phyloP scores from a whole-genome alignment of 768 basidiomycete genomes.

The Rickenella mellea region DNA sequence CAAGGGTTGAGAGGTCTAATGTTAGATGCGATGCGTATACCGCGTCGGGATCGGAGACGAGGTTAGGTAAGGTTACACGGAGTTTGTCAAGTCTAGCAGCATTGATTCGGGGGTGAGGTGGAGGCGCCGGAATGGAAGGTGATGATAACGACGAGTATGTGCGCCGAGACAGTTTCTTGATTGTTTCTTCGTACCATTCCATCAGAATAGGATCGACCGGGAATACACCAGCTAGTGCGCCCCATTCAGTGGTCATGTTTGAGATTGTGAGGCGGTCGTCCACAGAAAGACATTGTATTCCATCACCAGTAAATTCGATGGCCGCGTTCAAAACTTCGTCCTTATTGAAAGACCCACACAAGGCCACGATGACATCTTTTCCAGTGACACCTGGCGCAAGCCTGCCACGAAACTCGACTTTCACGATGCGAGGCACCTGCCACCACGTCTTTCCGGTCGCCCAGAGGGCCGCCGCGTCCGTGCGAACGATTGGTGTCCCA shows the following conservation, averaged over 20 bases:
- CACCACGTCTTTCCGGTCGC: slow-evolving; percentile 99
- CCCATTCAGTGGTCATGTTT: slow-evolving; percentile 99
- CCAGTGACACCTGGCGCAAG: slow-evolving; percentile 88
- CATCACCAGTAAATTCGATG: slow-evolving; percentile 91
- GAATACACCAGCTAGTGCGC: slow-evolving; percentile 91
- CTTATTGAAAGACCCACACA: slow-evolving; percentile 91
- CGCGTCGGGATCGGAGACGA: slow-evolving; percentile 67
- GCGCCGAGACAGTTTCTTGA: slow-evolving; percentile 66
- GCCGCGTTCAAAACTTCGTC: slow-evolving; percentile 97
- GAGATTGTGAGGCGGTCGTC: slow-evolving; percentile 94
- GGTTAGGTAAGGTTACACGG: slow-evolving; percentile 32
- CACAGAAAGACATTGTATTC: slow-evolving; percentile 64
- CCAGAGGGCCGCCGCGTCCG: slow-evolving; percentile 93
- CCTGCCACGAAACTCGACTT: slow-evolving; percentile 79
- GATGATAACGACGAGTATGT: slow-evolving; percentile 50
- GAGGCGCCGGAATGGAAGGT: slow-evolving; percentile 53
- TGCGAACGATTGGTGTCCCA: slow-evolving; percentile 95
- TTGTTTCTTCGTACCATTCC: slow-evolving; percentile 73
- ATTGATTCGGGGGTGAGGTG: slow-evolving; percentile 84
- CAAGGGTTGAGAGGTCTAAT: slow-evolving; percentile 87
- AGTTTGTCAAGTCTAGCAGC: slow-evolving; percentile 58
- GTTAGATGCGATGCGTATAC: slow-evolving; percentile 81
- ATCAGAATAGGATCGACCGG: slow-evolving; percentile 79
- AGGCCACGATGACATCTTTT: slow-evolving; percentile 95
- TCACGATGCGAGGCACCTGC: slow-evolving; percentile 96